Base-by-base conservation (phyloP, 2,329 filamentous ascomycete genomes). In the Blastomyces silverae region DNA sequence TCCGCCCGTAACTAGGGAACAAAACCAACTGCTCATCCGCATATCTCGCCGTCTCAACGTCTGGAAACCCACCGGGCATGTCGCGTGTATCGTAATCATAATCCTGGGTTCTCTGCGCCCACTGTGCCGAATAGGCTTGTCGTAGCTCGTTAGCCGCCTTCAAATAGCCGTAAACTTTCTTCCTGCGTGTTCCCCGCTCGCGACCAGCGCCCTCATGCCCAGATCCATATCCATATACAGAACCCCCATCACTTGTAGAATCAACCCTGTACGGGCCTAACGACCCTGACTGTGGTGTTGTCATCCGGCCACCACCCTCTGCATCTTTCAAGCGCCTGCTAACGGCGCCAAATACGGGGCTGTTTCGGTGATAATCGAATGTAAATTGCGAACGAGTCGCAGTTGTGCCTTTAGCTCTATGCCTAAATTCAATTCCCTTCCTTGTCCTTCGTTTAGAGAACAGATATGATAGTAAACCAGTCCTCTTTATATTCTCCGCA, bases 11-110 rank as follows among this genome's bases (percentile, higher is more conserved):
- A 63, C 91, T 97, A 0, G 94, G 94, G 70, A 99, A 99, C 31
- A 99, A 75, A 11, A 99, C 86, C 87, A 99, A 91, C 78, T 97
- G 91, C 75, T 97, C 92, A 66, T 91, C 85, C 15, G 91, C 92
- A 67, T 87, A 87, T 13, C 87, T 84, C 20, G 89, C 85, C 66
- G 96, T 89, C n/a, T 89, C 85, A 22, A 91, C 89, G 70, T 96
- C 89, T 0, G 92, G 91, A 72, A 96, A 97, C 0, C 88, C 86
- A 0, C 89, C 89, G 0, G 91, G 88, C 39, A 90, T 89, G 56
- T 82, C 75, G 34, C 79, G 75, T 52, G 76, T 79, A 56, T 81
- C 78, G 52, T 81, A 78, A 44, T 79, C 78, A 37, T 77, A 76
- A n/a, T 76, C 74, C 7, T 73, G 75, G 66, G 73, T 79, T 75